Conservation (phyloP, 1,139 yeast species). For the Saccharomyces hybrid region DNA sequence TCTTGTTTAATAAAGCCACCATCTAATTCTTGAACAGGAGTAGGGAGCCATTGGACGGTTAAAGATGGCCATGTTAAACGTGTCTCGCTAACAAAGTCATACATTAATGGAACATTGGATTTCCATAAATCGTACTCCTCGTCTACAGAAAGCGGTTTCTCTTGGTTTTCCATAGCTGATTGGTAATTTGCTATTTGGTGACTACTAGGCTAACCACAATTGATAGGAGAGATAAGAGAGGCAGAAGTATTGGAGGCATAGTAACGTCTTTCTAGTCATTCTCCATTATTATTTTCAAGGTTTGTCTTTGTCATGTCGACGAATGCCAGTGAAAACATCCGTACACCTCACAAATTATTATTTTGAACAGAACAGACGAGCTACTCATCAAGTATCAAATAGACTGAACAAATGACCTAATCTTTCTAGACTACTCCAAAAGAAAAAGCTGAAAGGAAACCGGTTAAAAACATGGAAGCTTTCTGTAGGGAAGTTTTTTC, state of each 20-base stretch:
- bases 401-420: not conserved
- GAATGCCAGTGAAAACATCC: not conserved
- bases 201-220: not conserved
- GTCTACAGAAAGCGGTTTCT: slow-evolving; percentile 29
- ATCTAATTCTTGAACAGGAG: not conserved
- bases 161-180: slow-evolving; percentile 3
- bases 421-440: not conserved
- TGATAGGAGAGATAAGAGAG: not conserved
- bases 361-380: not conserved
- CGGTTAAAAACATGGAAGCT: not conserved
- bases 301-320: not conserved
- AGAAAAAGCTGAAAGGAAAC: not conserved
- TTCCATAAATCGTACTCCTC: slow-evolving; percentile 77
- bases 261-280: not conserved
- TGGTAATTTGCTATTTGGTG: not conserved
- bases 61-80: slow-evolving; percentile 76
- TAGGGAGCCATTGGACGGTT: slow-evolving; percentile 68
- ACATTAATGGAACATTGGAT: slow-evolving; percentile 70
- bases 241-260: not conserved
- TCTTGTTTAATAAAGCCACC: slow-evolving; percentile 26
- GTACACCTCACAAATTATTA: not conserved
- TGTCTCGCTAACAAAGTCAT: slow-evolving; percentile 72
- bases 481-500: not conserved
- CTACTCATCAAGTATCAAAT: not conserved
- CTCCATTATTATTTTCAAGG: not conserved